Percentiles rank a stretch among this genome's conserved stretches.
Evolutionary conservation across 2,329 filamentous ascomycete species (phyloP).

Genomic region (Ambrosiella beaveri): DNA sequence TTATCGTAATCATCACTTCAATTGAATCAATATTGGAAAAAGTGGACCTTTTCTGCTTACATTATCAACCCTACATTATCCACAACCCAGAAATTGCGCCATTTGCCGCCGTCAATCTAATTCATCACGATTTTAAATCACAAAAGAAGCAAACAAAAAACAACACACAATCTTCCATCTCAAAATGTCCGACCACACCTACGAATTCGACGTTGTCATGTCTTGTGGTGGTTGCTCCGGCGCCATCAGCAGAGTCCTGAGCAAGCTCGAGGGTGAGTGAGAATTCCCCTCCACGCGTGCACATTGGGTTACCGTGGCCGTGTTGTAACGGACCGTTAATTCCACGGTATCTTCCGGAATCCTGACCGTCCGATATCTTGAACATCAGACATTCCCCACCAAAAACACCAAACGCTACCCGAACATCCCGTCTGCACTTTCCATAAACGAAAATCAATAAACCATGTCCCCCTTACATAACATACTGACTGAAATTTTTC

Average conservation of each 20-base stretch:
- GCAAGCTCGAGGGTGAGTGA: conserved; percentile 67
- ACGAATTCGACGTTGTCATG: conserved; percentile 93
- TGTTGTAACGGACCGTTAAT: not conserved
- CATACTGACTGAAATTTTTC: not conserved
- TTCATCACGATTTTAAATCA: not conserved
- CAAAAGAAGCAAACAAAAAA: not conserved
- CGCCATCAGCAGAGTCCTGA: conserved; percentile 78
- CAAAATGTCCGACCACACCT: conserved; percentile 62
- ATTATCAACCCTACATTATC: no score
- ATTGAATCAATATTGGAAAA: no score
- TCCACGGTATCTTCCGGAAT: not conserved
- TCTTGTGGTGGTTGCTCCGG: conserved; percentile 91
- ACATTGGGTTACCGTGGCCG: not conserved
- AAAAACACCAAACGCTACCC: no score
- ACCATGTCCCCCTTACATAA: not conserved
- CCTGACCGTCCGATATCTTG: not conserved
- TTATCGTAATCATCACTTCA: no score
- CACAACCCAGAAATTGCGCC: no score
- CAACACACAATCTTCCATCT: not conserved
- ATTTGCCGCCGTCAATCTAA: not conserved
- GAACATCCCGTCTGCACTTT: no score
- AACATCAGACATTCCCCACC: not conserved
- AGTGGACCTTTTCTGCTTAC: no score
- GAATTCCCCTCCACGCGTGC: not conserved
- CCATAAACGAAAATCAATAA: no score